phyloP scores from a whole-genome alignment of 1,284 basidiomycete genomes.

The Tylopilus sp. region DNA sequence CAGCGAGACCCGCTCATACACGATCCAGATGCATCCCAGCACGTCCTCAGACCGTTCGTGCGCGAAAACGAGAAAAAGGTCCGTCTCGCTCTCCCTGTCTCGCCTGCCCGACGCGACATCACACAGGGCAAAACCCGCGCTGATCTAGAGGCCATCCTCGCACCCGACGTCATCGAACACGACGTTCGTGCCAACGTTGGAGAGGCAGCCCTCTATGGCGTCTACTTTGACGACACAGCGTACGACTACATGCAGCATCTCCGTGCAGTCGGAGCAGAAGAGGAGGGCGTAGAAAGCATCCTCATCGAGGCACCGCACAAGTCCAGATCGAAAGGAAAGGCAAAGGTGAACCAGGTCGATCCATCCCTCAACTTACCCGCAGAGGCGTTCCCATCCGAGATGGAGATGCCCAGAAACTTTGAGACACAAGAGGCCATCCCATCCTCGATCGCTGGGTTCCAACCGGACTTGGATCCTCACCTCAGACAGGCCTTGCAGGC shows the following conservation, averaged over 20 bases:
- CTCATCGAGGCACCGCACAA: constrained; percentile 71
- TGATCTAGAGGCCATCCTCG: constrained; percentile 65
- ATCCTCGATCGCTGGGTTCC: constrained; percentile 82
- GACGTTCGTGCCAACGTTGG: constrained; percentile 61
- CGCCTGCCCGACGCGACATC: constrained; percentile 2
- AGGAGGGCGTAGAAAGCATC: constrained; percentile 75
- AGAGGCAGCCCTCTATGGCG: constrained; percentile 87
- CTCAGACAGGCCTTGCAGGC: constrained; percentile 92
- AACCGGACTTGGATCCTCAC: constrained; percentile 97
- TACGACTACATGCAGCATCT: constrained; percentile 99
- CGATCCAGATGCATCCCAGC: constrained; percentile 85
- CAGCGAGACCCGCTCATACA: constrained; percentile 95
- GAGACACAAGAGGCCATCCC: constrained; percentile 77
- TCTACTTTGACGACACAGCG: constrained; percentile 96
- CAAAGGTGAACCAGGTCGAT: constrained; percentile 23
- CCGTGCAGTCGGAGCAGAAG: constrained; percentile 67
- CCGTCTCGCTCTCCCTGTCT: constrained; percentile 10
- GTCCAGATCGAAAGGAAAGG: constrained; percentile 40
- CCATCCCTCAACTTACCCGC: constrained; percentile 58
- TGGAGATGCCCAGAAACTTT: constrained; percentile 74
- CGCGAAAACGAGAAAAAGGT: constrained; percentile 74
- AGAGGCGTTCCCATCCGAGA: constrained; percentile 70
- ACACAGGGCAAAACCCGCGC: constrained; percentile 72
- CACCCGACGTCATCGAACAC: constrained; percentile 58
- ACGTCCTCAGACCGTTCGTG: constrained; percentile 85